phyloP scores from a whole-genome alignment of 495 filamentous ascomycete species.

The Aspergillus baeticus region DNA sequence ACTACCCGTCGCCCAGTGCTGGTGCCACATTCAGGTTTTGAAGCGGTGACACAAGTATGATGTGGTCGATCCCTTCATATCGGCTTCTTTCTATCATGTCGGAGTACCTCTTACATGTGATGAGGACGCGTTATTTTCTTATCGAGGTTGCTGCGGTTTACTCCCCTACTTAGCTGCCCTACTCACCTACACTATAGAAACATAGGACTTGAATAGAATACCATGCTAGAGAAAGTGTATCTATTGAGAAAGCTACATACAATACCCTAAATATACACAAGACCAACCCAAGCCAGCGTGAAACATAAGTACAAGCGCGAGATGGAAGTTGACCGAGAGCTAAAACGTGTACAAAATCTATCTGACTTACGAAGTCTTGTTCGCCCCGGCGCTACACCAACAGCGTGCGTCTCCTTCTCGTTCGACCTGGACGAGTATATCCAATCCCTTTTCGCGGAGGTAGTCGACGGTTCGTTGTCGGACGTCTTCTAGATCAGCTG shows the following conservation, averaged over 20 bases:
- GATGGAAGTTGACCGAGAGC: neutral
- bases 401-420: constrained; percentile 72
- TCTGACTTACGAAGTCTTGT: constrained; percentile 24
- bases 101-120: too few relatives aligned
- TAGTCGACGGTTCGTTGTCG: constrained; percentile 60
- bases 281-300: neutral
- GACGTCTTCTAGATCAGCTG: constrained; percentile 74
- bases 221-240: neutral
- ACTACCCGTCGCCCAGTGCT: too few relatives aligned
- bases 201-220: too few relatives aligned
- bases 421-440: constrained; percentile 75
- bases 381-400: constrained; percentile 67
- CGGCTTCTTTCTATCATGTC: too few relatives aligned
- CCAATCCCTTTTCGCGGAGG: constrained; percentile 61
- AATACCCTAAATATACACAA: neutral
- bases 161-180: too few relatives aligned
- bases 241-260: neutral
- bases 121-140: too few relatives aligned
- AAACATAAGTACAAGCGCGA: constrained; percentile 1
- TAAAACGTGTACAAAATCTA: neutral
- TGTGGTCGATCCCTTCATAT: too few relatives aligned
- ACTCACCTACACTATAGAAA: too few relatives aligned
- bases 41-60: too few relatives aligned
- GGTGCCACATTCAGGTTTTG: too few relatives aligned
- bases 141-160: too few relatives aligned